Evolutionary conservation across 352 stramenopile species (phyloP).

Genomic region (Phytophthora pseudosyringae): DNA sequence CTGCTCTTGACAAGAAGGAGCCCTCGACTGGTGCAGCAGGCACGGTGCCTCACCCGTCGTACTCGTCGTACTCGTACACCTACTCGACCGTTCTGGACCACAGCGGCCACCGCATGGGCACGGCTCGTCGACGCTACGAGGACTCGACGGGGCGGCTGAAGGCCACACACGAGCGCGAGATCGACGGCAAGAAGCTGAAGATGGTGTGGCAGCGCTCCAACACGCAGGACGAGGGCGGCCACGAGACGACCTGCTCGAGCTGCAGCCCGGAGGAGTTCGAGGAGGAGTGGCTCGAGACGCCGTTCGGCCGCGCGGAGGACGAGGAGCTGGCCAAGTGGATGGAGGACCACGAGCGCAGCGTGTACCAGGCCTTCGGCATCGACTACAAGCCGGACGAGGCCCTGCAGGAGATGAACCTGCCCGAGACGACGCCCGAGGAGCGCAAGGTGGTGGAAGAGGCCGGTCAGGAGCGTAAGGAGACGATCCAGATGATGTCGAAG

Average conservation of each 20-base stretch:
- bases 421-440: slow-evolving; percentile 22
- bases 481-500: slow-evolving; percentile 65
- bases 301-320: slow-evolving; percentile 62
- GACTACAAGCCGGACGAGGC: slow-evolving; percentile 43
- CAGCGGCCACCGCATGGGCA: slow-evolving; percentile 54
- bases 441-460: slow-evolving; percentile 28
- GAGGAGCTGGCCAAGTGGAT: slow-evolving; percentile 36
- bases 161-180: slow-evolving; percentile 68
- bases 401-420: slow-evolving; percentile 22
- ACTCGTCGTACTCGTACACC: slow-evolving; percentile 65
- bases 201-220: slow-evolving; percentile 55
- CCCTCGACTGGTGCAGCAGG: slow-evolving; percentile 19
- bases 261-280: slow-evolving; percentile 67
- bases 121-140: slow-evolving; percentile 73
- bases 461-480: slow-evolving; percentile 46
- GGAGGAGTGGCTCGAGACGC: slow-evolving; percentile 61
- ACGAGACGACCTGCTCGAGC: slow-evolving; percentile 51
- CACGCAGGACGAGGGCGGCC: slow-evolving; percentile 60
- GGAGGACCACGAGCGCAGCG: slow-evolving; percentile 34
- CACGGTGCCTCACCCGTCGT: slow-evolving; percentile 37
- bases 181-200: slow-evolving; percentile 70
- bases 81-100: slow-evolving; percentile 75
- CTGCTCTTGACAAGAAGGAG: slow-evolving; percentile 24
- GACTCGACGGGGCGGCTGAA: slow-evolving; percentile 78
- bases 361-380: slow-evolving; percentile 41